A percentile compares a stretch with the other conserved stretches of the same genome.
phyloP scores from a whole-genome alignment of 1,139 yeast species.

The Lodderomyces theae region DNA sequence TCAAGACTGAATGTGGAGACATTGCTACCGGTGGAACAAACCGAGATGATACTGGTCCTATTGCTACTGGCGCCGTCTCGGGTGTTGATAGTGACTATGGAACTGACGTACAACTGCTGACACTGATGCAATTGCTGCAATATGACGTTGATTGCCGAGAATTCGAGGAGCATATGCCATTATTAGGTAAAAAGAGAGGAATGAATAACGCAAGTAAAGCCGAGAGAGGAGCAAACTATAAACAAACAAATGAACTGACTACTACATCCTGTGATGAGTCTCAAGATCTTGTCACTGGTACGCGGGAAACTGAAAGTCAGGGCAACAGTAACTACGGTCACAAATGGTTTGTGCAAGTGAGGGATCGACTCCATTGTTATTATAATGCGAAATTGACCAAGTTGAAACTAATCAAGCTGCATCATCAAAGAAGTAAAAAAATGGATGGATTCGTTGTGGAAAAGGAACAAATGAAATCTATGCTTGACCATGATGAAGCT shows the following conservation, averaged over 20 bases:
- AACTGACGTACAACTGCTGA: not conserved
- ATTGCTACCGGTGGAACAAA: not conserved
- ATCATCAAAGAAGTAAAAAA: not conserved
- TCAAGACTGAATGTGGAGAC: not conserved
- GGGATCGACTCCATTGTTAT: not conserved
- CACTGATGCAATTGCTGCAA: constrained; percentile 2
- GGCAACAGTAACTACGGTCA: not conserved
- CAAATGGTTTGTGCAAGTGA: constrained; percentile 1
- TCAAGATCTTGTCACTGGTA: not conserved
- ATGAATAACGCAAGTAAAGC: not conserved
- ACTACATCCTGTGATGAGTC: not conserved
- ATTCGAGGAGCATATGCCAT: not conserved
- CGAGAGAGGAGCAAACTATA: not conserved
- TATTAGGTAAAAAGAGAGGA: not conserved
- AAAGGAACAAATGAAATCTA: not conserved
- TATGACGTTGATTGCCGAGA: constrained; percentile 1
- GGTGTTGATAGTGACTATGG: not conserved
- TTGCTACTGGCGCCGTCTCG: no score
- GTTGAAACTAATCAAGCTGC: not conserved
- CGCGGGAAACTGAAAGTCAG: no score
- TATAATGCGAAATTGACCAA: constrained; percentile 1
- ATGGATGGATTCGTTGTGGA: no score
- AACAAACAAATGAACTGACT: not conserved
- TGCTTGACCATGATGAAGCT: not conserved
- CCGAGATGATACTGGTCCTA: no score